A percentile compares a stretch with the other conserved stretches of the same genome.
Conservation (phyloP, 495 filamentous ascomycete genomes). For the Massariosphaeria phaeospora region DNA sequence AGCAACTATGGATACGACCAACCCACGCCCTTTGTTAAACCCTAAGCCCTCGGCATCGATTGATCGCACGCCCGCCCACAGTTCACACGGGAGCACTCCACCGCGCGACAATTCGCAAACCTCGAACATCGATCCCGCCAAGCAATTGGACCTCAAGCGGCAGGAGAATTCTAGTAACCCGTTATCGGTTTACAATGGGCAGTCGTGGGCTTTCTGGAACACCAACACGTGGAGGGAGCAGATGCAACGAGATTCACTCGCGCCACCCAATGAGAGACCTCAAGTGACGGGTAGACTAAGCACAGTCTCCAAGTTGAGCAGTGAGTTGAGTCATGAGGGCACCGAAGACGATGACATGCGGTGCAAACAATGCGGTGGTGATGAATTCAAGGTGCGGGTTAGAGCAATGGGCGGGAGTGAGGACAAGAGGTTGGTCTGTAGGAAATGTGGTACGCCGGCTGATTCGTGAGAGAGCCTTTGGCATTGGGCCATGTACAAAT, state of each 20-base stretch:
- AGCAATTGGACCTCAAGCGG: neutral
- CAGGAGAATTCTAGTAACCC: slow-evolving; percentile 7
- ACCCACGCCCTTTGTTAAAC: neutral
- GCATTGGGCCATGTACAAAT: too few relatives aligned
- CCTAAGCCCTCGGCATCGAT: slow-evolving; percentile 19
- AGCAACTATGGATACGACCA: slow-evolving; percentile 30
- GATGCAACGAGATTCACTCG: neutral
- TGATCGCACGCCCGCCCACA: slow-evolving; percentile 1
- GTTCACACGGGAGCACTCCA: neutral
- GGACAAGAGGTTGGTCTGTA: slow-evolving; percentile 51
- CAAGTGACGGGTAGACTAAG: slow-evolving; percentile 5
- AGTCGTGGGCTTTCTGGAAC: slow-evolving; percentile 32
- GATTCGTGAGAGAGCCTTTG: too few relatives aligned
- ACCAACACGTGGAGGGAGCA: slow-evolving; percentile 9
- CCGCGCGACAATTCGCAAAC: neutral
- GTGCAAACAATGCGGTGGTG: slow-evolving; percentile 49
- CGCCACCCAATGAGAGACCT: slow-evolving; percentile 6
- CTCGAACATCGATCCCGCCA: neutral
- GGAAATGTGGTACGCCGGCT: slow-evolving; percentile 42
- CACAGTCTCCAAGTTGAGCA: slow-evolving; percentile 24
- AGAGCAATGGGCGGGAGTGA: slow-evolving; percentile 43
- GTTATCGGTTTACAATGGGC: slow-evolving; percentile 21
- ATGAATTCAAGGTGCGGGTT: slow-evolving; percentile 50
- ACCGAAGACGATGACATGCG: slow-evolving; percentile 44
- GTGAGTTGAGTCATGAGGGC: slow-evolving; percentile 1